These are phyloP conservation scores for Corchorus capsularis DNA, from an alignment of 345 rosid species.

Conservation along the genomic window DNA sequence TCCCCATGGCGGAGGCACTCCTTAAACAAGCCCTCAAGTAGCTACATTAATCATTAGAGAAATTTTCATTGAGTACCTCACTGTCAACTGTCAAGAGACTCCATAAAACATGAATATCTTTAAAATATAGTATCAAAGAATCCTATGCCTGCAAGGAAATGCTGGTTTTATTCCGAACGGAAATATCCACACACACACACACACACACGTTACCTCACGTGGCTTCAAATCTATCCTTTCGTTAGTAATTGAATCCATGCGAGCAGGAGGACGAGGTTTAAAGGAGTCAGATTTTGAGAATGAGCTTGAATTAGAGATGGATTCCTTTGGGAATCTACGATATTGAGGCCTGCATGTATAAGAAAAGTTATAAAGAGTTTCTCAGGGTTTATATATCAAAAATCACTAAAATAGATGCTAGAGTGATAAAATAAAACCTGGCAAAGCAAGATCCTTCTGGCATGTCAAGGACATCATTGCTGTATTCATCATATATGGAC, in stretches of 20 bases:
- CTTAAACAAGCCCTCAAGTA: conserved; percentile 59
- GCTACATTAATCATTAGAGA: conserved; percentile 40
- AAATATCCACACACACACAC: neutral
- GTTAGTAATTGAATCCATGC: conserved; percentile 49
- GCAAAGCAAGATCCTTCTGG: conserved; percentile 94
- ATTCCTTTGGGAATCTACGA: conserved; percentile 28
- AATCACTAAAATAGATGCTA: neutral
- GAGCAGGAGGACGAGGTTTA: conserved; percentile 45
- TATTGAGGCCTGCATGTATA: conserved; percentile 55
- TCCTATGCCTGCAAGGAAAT: neutral
- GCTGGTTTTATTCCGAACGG: neutral
- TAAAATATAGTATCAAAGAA: neutral
- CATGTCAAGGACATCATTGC: conserved; percentile 88
- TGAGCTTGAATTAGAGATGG: conserved; percentile 24
- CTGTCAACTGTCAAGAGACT: neutral
- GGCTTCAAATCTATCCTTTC: conserved; percentile 73
- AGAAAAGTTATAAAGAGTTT: conserved; percentile 10
- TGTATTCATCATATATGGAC: conserved; percentile 89
- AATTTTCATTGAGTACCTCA: conserved; percentile 25
- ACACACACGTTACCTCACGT: conserved; percentile 51
- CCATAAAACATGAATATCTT: conserved; percentile 1
- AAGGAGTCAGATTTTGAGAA: conserved; percentile 51
- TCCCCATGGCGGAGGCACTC: conserved; percentile 65
- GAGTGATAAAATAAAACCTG: conserved; percentile 45
- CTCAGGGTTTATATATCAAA: neutral